phyloP scores from a whole-genome alignment of 2,329 filamentous ascomycete genomes.

The Colletotrichum sp. region DNA sequence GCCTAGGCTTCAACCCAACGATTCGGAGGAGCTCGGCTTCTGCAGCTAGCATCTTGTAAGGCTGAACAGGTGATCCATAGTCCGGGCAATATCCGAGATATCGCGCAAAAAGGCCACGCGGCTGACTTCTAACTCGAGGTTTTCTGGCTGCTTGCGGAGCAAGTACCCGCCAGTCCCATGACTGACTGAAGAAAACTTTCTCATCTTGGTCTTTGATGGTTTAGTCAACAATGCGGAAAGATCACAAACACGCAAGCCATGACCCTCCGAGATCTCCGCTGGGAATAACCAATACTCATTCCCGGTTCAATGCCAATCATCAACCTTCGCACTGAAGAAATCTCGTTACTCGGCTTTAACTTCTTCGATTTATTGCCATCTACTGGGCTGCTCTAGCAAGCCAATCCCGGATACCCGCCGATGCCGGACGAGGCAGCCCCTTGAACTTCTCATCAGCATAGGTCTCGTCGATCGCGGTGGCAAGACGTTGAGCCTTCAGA shows the following conservation, averaged over 20 bases:
- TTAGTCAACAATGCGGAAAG: not conserved
- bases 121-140: not conserved
- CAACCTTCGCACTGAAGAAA: not conserved
- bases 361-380: not conserved
- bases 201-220: not conserved
- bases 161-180: not conserved
- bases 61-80: not conserved
- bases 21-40: not conserved
- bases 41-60: not conserved
- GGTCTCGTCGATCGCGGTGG: constrained; percentile 26
- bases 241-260: not conserved
- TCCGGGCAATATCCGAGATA: not conserved
- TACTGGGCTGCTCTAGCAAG: constrained; percentile 12
- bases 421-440: constrained; percentile 27
- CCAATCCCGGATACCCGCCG: constrained; percentile 32
- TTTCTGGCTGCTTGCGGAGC: not conserved
- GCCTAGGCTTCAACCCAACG: not conserved
- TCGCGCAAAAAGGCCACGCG: not conserved
- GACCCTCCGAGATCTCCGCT: not conserved
- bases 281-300: not conserved
- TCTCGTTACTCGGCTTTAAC: not conserved
- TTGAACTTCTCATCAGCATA: constrained; percentile 31
- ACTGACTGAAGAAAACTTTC: not conserved
- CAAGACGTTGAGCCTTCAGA: constrained; percentile 28
- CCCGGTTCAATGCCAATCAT: not conserved